phyloP scores from a whole-genome alignment of 1,284 basidiomycete species.

The Puccinia polysora region DNA sequence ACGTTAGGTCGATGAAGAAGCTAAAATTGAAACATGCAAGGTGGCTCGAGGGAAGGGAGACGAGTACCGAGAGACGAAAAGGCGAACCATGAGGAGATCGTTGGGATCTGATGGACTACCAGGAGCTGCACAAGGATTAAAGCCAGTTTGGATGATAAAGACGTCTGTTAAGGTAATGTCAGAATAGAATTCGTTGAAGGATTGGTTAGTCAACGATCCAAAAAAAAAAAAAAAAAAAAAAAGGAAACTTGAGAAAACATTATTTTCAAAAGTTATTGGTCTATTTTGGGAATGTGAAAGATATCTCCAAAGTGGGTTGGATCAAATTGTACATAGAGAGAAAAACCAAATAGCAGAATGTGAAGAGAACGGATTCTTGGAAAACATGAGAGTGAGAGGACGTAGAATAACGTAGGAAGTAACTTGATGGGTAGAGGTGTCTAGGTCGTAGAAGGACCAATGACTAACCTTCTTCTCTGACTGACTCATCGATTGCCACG shows the following conservation, averaged over 20 bases:
- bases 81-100: slow-evolving; percentile 61
- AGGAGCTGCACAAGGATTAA: slow-evolving; percentile 50
- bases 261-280: not conserved
- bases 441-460: too few species aligned
- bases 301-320: too few species aligned
- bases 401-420: slow-evolving; percentile 51
- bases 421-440: slow-evolving; percentile 45
- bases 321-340: not conserved
- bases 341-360: slow-evolving; percentile 44
- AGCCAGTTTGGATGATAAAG: slow-evolving; percentile 74
- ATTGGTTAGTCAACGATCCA: too few species aligned
- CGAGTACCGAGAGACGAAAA: not conserved
- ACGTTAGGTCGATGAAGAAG: not conserved
- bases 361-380: not conserved
- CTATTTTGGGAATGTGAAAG: too few species aligned
- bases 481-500: slow-evolving; percentile 65
- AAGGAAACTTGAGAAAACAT: too few species aligned
- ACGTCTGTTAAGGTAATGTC: slow-evolving; percentile 60
- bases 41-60: not conserved
- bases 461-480: slow-evolving; percentile 70
- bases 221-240: slow-evolving; percentile 8
- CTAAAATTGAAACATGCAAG: not conserved
- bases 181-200: not conserved
- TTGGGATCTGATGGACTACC: slow-evolving; percentile 50
- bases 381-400: not conserved